phyloP scores from a whole-genome alignment of 805 yeast species.

The Brettanomyces bruxellensis region DNA sequence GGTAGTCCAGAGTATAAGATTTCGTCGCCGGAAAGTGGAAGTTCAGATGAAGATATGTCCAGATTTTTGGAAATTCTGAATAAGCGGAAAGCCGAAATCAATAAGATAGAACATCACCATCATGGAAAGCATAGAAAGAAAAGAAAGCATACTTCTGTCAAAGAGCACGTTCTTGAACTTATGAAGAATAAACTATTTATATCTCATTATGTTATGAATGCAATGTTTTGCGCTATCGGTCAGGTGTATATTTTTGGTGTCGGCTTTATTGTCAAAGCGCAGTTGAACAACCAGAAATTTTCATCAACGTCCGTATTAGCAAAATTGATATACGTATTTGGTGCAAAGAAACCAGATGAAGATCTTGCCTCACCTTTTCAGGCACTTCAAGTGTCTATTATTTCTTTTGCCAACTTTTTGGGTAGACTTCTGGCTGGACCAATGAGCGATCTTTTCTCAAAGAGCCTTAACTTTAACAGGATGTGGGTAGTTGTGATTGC shows the following conservation, averaged over 20 bases:
- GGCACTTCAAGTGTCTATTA: conserved; percentile 61
- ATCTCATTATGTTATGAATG: conserved; percentile 44
- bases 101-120: background rate
- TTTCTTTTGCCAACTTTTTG: conserved; percentile 54
- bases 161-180: conserved; percentile 17
- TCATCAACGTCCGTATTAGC: conserved; percentile 2
- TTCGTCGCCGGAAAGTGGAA: background rate
- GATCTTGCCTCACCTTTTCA: conserved; percentile 42
- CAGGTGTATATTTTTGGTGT: conserved; percentile 67
- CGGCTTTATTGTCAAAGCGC: conserved; percentile 59
- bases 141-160: conserved; percentile 9
- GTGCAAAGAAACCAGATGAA: conserved; percentile 9
- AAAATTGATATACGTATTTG: background rate
- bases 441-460: conserved; percentile 50
- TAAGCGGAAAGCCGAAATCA: background rate
- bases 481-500: conserved; percentile 53
- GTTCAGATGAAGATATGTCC: background rate
- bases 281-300: conserved; percentile 20
- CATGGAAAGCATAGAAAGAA: conserved; percentile 1
- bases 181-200: conserved; percentile 32
- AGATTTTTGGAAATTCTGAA: background rate
- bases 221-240: conserved; percentile 53
- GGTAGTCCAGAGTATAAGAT: too few species aligned
- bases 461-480: conserved; percentile 44
- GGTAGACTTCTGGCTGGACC: conserved; percentile 64